Base-by-base conservation (phyloP, 768 basidiomycete species). In the Hygrophorus russula region DNA sequence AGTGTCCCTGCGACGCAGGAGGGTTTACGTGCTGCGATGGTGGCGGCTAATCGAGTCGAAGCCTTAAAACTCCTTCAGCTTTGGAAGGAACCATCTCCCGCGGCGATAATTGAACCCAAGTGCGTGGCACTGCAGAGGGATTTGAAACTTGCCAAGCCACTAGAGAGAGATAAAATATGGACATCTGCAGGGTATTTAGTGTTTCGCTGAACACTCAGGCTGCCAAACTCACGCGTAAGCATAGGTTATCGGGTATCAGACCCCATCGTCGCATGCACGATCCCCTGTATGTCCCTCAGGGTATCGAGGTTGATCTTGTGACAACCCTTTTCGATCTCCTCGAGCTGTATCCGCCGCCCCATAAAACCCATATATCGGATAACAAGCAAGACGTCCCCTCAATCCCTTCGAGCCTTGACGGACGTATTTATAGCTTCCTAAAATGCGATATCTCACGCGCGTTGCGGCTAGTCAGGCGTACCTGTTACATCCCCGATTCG, bases 1-100 rank as follows among this genome's bases (percentile, higher is more conserved):
- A 46, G 51, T 40, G 48, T 52, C 31, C 51, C 51, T 42, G 48
- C 51, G 8, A 42, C 49, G 15, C 51, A 52, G 43, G 35, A 46
- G 31, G 42, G 44, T 27, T 39, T 52, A 6, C 38, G 24, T 8
- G 27, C 17, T 39, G 38, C 38, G 19, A 39, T 39, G 38, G 38
- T 12, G 20, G 9, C 38, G 10, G 38, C 38, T 39, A 18, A 20
- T 39, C 38, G 38, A 19, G n/a, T 39, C 38, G 38, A 39, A 39
- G 38, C 38, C 9, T 39, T 39, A n/a, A 39, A 39, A 28, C 8
- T 39, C 9, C 17, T 39, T 3, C 18, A 39, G 11, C 38, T 39
- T 24, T 39, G 38, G 38, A 39, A 39, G 27, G 38, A 39, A 28
- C 38, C 38, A 2, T 28, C 18, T 24, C 19, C 42, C 11, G 18